Conservation (phyloP, 192 early-diverging fungal species). For the Coemansia sp. region DNA sequence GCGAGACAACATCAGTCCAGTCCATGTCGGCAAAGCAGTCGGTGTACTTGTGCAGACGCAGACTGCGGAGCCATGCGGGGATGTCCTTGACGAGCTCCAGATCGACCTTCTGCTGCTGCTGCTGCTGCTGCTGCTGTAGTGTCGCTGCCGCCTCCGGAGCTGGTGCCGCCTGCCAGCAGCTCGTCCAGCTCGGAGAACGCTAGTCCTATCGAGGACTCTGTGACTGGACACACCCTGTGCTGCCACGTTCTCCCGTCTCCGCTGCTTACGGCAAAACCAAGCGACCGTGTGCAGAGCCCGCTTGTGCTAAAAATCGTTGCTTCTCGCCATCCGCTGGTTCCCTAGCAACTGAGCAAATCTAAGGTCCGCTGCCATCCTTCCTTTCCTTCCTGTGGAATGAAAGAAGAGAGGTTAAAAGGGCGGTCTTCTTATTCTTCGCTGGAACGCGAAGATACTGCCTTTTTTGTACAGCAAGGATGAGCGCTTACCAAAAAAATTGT, state of each 20-base stretch:
- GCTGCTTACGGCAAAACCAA: conserved; percentile 10
- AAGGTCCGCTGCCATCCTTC: too few relatives aligned
- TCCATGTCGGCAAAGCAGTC: conserved; percentile 79
- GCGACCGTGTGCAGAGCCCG: neutral
- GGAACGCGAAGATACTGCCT: too few relatives aligned
- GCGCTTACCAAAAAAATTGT: too few relatives aligned
- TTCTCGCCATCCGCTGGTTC: conserved; percentile 14
- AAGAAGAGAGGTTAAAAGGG: neutral
- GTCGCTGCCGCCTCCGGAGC: neutral
- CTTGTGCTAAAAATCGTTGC: conserved; percentile 12
- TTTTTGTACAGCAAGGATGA: too few relatives aligned
- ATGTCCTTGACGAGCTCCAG: conserved; percentile 67
- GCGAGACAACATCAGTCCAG: conserved; percentile 86
- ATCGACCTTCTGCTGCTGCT: conserved; percentile 20
- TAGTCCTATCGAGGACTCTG: conserved; percentile 14
- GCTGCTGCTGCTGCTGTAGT: neutral
- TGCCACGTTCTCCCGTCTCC: conserved; percentile 1
- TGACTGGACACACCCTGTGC: neutral
- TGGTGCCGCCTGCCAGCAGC: conserved; percentile 9
- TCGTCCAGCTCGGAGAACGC: conserved; percentile 24
- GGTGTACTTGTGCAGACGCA: conserved; percentile 97
- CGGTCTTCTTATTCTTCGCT: too few relatives aligned
- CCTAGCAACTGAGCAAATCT: neutral
- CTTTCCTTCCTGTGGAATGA: neutral
- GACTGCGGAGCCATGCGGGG: conserved; percentile 86